Conservation (phyloP, 768 basidiomycete genomes). For the Sutorius australiensis region DNA sequence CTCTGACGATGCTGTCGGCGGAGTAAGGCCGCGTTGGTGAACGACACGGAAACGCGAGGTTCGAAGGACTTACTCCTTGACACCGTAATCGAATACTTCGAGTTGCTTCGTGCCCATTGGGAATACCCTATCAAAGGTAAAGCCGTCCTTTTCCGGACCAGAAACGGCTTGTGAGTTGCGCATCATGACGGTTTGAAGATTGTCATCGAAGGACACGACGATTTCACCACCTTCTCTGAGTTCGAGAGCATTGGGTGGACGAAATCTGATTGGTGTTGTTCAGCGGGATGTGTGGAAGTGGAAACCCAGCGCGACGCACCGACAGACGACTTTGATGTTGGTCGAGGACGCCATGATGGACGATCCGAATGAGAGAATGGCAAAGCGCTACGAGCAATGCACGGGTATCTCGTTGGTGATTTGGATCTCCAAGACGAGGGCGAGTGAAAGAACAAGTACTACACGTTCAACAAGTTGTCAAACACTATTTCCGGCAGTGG, state of each 20-base stretch:
- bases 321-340: conserved; percentile 99
- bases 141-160: conserved; percentile 94
- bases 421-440: conserved; percentile 1
- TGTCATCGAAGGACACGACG: conserved; percentile 85
- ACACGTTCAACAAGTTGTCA: conserved; percentile 5
- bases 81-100: conserved; percentile 98
- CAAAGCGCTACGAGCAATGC: conserved; percentile 10
- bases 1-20: conserved; percentile 76
- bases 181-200: conserved; percentile 79
- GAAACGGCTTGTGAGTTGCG: conserved; percentile 63
- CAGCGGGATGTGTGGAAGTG: conserved; percentile 3
- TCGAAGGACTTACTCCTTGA: conserved; percentile 74
- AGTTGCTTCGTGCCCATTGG: conserved; percentile 86
- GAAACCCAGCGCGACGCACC: conserved; percentile 50
- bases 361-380: conserved; percentile 24
- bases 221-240: conserved; percentile 82
- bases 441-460: conserved; percentile 25
- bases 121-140: conserved; percentile 97
- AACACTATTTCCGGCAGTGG: conserved; percentile 26
- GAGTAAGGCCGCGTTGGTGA: conserved; percentile 16
- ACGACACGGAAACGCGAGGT: conserved; percentile 2
- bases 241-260: conserved; percentile 92
- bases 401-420: conserved; percentile 13
- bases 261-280: conserved; percentile 58
- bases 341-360: conserved; percentile 67